These are phyloP conservation scores for Parmales sp. DNA, from an alignment of 108 stramenopile genomes.

Conservation along the genomic window DNA sequence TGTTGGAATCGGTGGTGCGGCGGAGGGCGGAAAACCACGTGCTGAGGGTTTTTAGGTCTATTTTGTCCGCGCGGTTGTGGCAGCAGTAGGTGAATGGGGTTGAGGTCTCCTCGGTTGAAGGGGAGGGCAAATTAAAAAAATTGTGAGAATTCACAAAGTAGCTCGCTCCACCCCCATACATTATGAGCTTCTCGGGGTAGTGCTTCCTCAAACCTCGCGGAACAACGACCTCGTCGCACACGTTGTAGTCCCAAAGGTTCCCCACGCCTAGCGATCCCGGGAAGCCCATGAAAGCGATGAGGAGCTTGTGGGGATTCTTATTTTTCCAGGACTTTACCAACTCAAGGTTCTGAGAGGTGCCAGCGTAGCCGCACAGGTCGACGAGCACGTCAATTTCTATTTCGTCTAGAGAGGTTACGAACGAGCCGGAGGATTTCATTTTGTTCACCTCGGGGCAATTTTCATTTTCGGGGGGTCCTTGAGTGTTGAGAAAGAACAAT, in stretches of 20 bases:
- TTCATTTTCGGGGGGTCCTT: too few species aligned
- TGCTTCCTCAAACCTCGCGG: constrained; percentile 37
- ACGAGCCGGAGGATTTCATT: too few species aligned
- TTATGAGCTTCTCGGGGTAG: constrained; percentile 55
- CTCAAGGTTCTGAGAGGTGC: constrained; percentile 46
- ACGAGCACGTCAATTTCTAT: constrained; percentile 63
- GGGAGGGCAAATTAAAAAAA: too few species aligned
- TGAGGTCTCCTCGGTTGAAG: too few species aligned
- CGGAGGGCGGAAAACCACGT: constrained; percentile 55
- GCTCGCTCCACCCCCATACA: too few species aligned
- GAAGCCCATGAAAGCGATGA: constrained; percentile 68
- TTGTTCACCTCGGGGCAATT: too few species aligned
- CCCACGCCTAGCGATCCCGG: constrained; percentile 61
- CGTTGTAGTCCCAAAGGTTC: constrained; percentile 51
- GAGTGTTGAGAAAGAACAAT: too few species aligned
- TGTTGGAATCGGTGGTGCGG: too few species aligned
- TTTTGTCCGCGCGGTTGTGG: constrained; percentile 76
- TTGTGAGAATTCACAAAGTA: constrained; percentile 80
- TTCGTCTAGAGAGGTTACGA: too few species aligned
- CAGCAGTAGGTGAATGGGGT: constrained; percentile 71
- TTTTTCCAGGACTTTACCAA: constrained; percentile 28
- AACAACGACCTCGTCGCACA: constrained; percentile 53
- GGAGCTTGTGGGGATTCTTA: constrained; percentile 12
- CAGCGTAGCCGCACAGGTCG: constrained; percentile 75
- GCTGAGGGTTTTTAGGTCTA: constrained; percentile 63